These are phyloP conservation scores for Climacium dendroides DNA, from an alignment of 225 moss, liverwort and hornwort genomes.

Conservation along the genomic window DNA sequence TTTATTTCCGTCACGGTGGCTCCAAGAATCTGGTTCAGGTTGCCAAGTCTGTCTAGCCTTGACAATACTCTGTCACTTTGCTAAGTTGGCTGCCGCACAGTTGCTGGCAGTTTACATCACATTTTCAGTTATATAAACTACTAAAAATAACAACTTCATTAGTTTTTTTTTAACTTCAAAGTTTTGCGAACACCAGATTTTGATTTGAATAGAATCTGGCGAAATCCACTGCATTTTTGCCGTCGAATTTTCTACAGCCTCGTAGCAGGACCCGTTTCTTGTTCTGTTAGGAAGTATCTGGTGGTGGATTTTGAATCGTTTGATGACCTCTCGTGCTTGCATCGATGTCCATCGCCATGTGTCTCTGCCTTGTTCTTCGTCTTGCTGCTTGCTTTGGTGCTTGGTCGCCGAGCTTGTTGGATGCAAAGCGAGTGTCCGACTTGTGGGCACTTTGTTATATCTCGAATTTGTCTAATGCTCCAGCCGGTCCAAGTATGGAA, in stretches of 20 bases:
- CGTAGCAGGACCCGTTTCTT: not conserved
- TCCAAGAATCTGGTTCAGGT: not conserved
- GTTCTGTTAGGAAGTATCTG: not conserved
- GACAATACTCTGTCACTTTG: not conserved
- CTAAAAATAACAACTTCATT: too few species aligned
- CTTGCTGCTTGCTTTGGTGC: not conserved
- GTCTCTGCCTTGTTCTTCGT: not conserved
- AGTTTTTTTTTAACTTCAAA: too few species aligned
- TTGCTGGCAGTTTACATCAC: too few species aligned
- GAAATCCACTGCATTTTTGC: too few species aligned
- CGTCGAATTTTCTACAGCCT: not conserved
- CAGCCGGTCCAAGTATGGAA: too few species aligned
- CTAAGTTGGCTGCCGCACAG: not conserved
- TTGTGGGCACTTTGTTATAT: not conserved
- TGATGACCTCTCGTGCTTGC: too few species aligned
- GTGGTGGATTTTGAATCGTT: not conserved
- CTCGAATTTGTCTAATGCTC: too few species aligned
- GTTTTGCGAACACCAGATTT: too few species aligned
- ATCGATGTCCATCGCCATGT: not conserved
- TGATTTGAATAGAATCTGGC: not conserved
- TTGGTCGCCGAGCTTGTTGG: not conserved
- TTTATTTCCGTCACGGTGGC: too few species aligned
- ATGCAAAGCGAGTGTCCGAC: too few species aligned
- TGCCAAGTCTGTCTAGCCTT: not conserved
- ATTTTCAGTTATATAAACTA: not conserved